Percentiles rank a stretch among this genome's conserved stretches.
phyloP scores from a whole-genome alignment of 148 eudicot species.

The Rhododendron henanense region DNA sequence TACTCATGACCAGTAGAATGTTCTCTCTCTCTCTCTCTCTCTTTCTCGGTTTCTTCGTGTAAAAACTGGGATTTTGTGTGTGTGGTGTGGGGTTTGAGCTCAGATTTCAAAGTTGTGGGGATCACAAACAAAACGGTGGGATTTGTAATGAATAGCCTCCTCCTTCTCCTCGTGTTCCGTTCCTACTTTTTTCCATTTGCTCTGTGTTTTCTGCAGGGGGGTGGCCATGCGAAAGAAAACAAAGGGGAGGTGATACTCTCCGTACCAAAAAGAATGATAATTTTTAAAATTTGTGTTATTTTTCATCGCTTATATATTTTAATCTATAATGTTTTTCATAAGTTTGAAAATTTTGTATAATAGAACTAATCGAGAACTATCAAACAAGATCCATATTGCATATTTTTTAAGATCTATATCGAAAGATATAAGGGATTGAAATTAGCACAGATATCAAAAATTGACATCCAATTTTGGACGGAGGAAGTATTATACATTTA shows the following conservation, averaged over 20 bases:
- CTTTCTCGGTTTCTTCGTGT: not conserved
- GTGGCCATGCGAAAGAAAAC: not conserved
- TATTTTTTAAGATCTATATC: too few relatives aligned
- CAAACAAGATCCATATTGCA: too few relatives aligned
- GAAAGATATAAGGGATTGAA: too few relatives aligned
- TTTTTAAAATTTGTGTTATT: too few relatives aligned
- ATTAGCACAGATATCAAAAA: too few relatives aligned
- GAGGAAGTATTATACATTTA: not conserved
- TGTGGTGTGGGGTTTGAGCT: slow-evolving; percentile 7
- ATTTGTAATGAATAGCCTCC: not conserved
- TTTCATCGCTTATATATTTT: too few relatives aligned
- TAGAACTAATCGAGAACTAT: too few relatives aligned
- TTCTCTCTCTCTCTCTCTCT: not conserved
- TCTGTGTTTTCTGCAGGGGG: slow-evolving; percentile 9
- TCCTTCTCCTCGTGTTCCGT: not conserved
- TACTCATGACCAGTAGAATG: slow-evolving; percentile 18
- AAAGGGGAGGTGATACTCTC: not conserved
- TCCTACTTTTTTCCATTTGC: not conserved
- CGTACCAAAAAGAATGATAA: too few relatives aligned
- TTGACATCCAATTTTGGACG: too few relatives aligned
- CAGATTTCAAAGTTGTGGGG: slow-evolving; percentile 10
- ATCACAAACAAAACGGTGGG: not conserved
- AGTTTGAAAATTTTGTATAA: too few relatives aligned
- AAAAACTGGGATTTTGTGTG: not conserved
- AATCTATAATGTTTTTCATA: too few relatives aligned